Evolutionary conservation across 2,329 filamentous ascomycete genomes (phyloP), one percentile per base, ranked within the genome.

Genomic region (Tricladium varicosporioides): DNA sequence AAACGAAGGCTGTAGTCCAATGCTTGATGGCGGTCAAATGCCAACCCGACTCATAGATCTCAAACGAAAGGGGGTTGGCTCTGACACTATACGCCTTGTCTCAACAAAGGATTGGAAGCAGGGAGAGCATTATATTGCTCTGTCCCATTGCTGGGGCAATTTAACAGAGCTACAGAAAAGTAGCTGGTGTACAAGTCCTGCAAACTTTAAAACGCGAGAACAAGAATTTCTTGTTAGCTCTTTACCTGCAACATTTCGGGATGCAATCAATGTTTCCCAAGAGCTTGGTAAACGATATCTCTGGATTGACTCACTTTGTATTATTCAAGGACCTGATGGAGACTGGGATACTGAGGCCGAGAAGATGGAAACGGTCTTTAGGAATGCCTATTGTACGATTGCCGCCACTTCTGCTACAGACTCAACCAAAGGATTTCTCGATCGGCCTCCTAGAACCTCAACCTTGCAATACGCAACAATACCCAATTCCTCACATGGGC

Each of bases 321-420:
- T n/a, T n/a, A n/a, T 50, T 18, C 49, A 51, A 43, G 49, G 19
- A n/a, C 14, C 43, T 14, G 18, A 9, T 8, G 19, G 14, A 8
- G 49, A 51, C 36, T 14, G 14, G 14, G 36, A n/a, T 14, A 51
- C 3, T 5, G 16, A 51, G 16, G 10, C 19, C 32, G 13, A 36
- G 32, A 11, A 11, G 5, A 52, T 52, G 40, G 50, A 52, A 14
- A 14, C 13, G 22, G 50, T 45, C 19, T 52, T 52, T 18, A 40
- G 27, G 19, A 10, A n/a, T 5, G 33, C 50, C 15, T 52, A 52
- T 18, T 52, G 16, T 19, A 52, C 50, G 14, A 52, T 52, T 45
- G 50, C 33, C 5, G 50, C 40, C 10, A 45, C 9, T 45, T 52
- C 33, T 5, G 50, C 50, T 14, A 22, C 8, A 18, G 11, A 43